Percentiles rank a stretch among this genome's conserved stretches.
These are phyloP conservation scores for Yamagishiella unicocca DNA, from an alignment of 139 green algal genomes.

Conservation along the genomic window DNA sequence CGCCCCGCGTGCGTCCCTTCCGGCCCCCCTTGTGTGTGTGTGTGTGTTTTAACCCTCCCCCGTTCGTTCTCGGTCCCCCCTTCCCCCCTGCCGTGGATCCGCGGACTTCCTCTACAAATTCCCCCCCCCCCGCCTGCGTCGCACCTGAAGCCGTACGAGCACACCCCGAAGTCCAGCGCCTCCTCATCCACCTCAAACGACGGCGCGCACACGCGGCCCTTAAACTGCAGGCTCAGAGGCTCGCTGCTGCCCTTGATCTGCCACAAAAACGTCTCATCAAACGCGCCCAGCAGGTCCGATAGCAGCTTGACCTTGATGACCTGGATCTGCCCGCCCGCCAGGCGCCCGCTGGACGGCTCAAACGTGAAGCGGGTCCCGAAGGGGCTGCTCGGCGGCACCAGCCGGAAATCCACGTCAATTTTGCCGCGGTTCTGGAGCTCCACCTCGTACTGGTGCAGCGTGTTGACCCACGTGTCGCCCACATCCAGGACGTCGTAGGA, in stretches of 20 bases:
- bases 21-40: too few species aligned
- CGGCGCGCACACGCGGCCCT: constrained; percentile 77
- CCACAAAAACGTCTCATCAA: constrained; percentile 81
- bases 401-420: constrained; percentile 69
- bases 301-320: constrained; percentile 73
- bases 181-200: constrained; percentile 73
- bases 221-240: constrained; percentile 78
- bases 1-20: too few species aligned
- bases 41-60: not conserved
- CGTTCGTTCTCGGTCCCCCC: not conserved
- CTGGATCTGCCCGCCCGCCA: constrained; percentile 63
- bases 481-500: constrained; percentile 85
- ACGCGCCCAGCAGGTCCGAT: constrained; percentile 77
- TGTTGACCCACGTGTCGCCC: constrained; percentile 85
- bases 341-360: constrained; percentile 69
- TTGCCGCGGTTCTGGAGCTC: constrained; percentile 83
- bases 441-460: constrained; percentile 70
- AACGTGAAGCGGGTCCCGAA: constrained; percentile 85
- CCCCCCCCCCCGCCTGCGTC: not conserved
- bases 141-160: constrained; percentile 83
- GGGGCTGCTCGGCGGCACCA: constrained; percentile 55
- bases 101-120: too few species aligned
- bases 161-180: constrained; percentile 80
- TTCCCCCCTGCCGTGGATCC: not conserved
- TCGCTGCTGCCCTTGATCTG: constrained; percentile 65